These are phyloP conservation scores for Coccomyxa sp. DNA, from an alignment of 139 green algal genomes.

Conservation along the genomic window DNA sequence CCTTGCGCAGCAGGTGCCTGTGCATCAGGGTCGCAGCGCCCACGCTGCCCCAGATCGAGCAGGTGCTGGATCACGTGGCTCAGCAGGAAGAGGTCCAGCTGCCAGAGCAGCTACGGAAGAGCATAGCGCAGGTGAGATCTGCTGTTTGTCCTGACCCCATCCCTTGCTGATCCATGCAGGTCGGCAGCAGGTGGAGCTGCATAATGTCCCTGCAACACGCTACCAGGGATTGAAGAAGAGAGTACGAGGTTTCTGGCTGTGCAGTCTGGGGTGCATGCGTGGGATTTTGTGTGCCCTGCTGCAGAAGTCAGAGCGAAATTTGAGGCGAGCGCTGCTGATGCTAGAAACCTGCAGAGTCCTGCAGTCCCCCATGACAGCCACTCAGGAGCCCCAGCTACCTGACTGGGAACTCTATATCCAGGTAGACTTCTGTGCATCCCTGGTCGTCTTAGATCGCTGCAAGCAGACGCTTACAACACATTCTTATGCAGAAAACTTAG, in stretches of 20 bases:
- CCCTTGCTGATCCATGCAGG: too few relatives aligned
- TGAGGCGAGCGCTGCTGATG: conserved; percentile 86
- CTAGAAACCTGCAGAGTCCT: conserved; percentile 75
- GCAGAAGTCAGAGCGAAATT: conserved; percentile 61
- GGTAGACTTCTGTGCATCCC: conserved; percentile 18
- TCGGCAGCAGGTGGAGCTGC: too few relatives aligned
- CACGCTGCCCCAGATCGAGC: conserved; percentile 50
- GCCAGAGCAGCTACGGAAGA: conserved; percentile 51
- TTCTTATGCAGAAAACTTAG: not conserved
- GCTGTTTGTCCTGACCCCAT: too few relatives aligned
- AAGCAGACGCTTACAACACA: not conserved
- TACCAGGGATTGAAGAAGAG: too few relatives aligned
- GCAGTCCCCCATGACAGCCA: conserved; percentile 57
- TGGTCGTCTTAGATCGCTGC: not conserved
- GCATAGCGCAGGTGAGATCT: conserved; percentile 46
- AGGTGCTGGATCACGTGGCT: conserved; percentile 68
- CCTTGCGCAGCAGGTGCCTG: conserved; percentile 88
- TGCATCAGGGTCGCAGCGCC: conserved; percentile 84
- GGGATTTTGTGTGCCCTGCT: too few relatives aligned
- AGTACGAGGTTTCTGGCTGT: too few relatives aligned
- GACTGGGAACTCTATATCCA: conserved; percentile 96
- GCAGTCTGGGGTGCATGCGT: too few relatives aligned
- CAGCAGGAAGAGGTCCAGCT: conserved; percentile 69
- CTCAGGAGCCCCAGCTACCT: conserved; percentile 51
- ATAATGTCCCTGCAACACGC: too few relatives aligned